Conservation (phyloP, 805 yeast species). For the Myxozyma vanderwaltii region DNA sequence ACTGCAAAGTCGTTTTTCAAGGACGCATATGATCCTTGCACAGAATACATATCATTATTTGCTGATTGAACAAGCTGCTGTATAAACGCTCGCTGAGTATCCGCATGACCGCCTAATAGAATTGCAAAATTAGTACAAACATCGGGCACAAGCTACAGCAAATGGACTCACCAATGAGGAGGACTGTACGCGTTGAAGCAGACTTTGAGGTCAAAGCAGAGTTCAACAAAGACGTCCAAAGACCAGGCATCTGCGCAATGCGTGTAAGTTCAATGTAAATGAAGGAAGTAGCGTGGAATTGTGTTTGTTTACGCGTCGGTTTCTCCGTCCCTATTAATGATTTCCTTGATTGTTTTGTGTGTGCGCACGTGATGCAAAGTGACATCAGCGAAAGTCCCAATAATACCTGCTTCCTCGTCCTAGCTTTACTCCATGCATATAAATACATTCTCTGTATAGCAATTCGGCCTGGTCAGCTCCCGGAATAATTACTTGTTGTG, state of each 20-base stretch:
- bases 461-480: background rate
- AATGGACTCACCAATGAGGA: conserved; percentile 26
- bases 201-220: conserved; percentile 8
- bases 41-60: background rate
- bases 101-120: conserved; percentile 16
- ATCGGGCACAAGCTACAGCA: too few relatives aligned
- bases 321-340: too few relatives aligned
- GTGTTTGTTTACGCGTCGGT: background rate
- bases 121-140: too few relatives aligned
- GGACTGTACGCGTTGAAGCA: conserved; percentile 5
- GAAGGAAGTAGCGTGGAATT: too few relatives aligned
- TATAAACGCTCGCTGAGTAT: conserved; percentile 16
- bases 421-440: too few relatives aligned
- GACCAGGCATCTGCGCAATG: background rate
- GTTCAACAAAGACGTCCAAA: conserved; percentile 25
- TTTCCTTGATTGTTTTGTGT: background rate
- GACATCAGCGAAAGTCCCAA: conserved; percentile 3
- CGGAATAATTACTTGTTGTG: background rate
- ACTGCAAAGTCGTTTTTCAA: conserved; percentile 34
- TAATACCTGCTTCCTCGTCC: too few relatives aligned
- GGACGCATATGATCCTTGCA: conserved; percentile 3
- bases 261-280: background rate
- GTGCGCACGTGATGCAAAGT: conserved; percentile 2
- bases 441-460: background rate
- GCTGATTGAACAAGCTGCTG: conserved; percentile 16